Evolutionary conservation across 2,329 filamentous ascomycete genomes (phyloP), one percentile per base, ranked within the genome.

Genomic region (Colletotrichum sp.): DNA sequence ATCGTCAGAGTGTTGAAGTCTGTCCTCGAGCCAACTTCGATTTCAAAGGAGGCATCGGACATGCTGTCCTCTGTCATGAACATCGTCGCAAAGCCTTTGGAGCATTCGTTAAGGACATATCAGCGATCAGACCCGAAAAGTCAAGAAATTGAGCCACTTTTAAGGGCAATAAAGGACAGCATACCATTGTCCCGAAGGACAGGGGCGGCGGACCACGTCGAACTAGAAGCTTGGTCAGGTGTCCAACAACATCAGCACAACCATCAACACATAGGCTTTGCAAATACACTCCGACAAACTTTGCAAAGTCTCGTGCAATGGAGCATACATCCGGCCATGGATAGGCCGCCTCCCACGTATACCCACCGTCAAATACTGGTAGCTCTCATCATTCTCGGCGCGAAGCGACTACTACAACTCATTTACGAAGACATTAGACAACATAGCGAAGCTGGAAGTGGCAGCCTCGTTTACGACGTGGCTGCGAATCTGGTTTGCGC

Each of bases 21-120:
- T 65, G 90, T 96, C 19, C 87, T 96, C n/a, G 88, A 91, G 19
- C 94, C 93, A 0, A 91, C 90, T 34, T 92, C 93, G 8, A 93
- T 93, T 61, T 94, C 94, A 0, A 90, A 90, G 39, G 94, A 96
- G 80, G 94, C 94, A 13, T 90, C 88, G 69, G 88, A 90, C 5
- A 94, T 95, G 91, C 90, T 96, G 69, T 88, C 90, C 6, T 92
- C 93, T 0, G 93, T 96, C 16, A 88, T 96, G 44, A 93, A 92
- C 44, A 93, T 95, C 52, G 89, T 95, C 2, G 93, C 94, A 2
- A 92, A 91, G 74, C 92, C 92, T 1, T 85, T 96, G 3, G 93
- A 94, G 79, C 90, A 92, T 75, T 91, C 92, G 3, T 88, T 96
- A 16, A 89, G 92, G 32, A 91, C 90, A 16, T 90, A 95, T 69